Conservation (phyloP, 176 grass and related monocot species). For the Juncus effusus region DNA sequence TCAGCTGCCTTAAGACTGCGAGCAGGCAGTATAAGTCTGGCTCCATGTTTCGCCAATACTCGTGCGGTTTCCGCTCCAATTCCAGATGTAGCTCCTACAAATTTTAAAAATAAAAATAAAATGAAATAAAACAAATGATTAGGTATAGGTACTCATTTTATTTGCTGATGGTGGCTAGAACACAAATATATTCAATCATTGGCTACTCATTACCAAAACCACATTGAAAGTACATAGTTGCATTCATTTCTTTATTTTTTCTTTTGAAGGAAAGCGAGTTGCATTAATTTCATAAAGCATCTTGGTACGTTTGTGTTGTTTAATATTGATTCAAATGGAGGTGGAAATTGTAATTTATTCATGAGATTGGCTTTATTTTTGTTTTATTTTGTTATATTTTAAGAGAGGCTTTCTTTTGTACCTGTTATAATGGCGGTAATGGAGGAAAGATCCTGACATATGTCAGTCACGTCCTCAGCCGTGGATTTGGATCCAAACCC, state of each 20-base stretch:
- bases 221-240: conserved; percentile 8
- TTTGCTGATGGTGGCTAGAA: conserved; percentile 17
- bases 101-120: conserved; percentile 1
- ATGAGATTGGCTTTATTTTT: not conserved
- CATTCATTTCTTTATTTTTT: not conserved
- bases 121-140: conserved; percentile 15
- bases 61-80: conserved; percentile 87
- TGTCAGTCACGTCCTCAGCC: conserved; percentile 54
- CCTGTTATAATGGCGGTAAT: conserved; percentile 89
- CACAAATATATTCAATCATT: conserved; percentile 27
- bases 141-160: conserved; percentile 7
- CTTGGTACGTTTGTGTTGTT: conserved; percentile 15
- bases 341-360: conserved; percentile 5
- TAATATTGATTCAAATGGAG: conserved; percentile 6
- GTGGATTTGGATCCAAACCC: conserved; percentile 82
- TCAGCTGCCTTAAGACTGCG: conserved; percentile 82
- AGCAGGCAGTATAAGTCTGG: conserved; percentile 77
- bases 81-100: conserved; percentile 74
- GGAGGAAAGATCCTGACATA: conserved; percentile 41
- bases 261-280: not conserved
- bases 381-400: conserved; percentile 2
- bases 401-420: conserved; percentile 14
- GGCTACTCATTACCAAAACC: conserved; percentile 23
- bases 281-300: conserved; percentile 24
- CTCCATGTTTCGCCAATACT: conserved; percentile 64